Base-by-base conservation (phyloP, 148 eudicot genomes). In the Fagopyrum tataricum region DNA sequence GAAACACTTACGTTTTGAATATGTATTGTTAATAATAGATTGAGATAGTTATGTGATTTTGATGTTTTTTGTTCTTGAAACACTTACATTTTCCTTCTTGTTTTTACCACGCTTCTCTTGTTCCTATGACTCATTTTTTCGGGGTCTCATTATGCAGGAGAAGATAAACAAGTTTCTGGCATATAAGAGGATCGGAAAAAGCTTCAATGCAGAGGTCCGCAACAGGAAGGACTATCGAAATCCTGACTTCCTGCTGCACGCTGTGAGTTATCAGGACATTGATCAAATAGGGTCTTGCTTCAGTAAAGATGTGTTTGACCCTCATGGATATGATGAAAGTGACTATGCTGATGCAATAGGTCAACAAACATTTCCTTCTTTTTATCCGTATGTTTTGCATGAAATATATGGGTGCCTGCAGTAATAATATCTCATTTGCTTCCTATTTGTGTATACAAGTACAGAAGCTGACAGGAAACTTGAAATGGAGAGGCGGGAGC, bases 341-440 rank as follows among this genome's bases (percentile, higher is more conserved):
- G 99, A 92, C 83, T 95, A 75, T 83, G 88, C 78, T 74, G 96
- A 92, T 79, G 97, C 83, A 77, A 82, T 95, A 87, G 99, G 99
- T 95, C 24, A 64, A 31, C 15, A 1, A 11, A 9, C 14, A 39
- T 37, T 64, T 31, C 37, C 37, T 31, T 31, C n/a, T 31, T 48
- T 4, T 26, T 44, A 18, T 7, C 71, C 43, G 18, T 24, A 23
- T 41, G 56, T 51, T 41, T 13, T 13, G 37, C 44, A 64, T 14
- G 15, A 1, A 31, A 39, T 64, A 4, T 64, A 7, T 64, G 13
- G 20, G 31, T 37, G 42, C 4, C 44, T 64, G 69, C 18, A 64
- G 2, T 31, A 31, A 31, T 31, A 31, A 31, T 31, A 37, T 64
- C 69, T 64, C 18, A 64, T 64, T 14, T 64, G 37, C 37, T n/a